A percentile compares a stretch with the other conserved stretches of the same genome.
These are phyloP conservation scores for Phyllosticta citrichinensis DNA, from an alignment of 2,329 filamentous ascomycete species.

Conservation along the genomic window DNA sequence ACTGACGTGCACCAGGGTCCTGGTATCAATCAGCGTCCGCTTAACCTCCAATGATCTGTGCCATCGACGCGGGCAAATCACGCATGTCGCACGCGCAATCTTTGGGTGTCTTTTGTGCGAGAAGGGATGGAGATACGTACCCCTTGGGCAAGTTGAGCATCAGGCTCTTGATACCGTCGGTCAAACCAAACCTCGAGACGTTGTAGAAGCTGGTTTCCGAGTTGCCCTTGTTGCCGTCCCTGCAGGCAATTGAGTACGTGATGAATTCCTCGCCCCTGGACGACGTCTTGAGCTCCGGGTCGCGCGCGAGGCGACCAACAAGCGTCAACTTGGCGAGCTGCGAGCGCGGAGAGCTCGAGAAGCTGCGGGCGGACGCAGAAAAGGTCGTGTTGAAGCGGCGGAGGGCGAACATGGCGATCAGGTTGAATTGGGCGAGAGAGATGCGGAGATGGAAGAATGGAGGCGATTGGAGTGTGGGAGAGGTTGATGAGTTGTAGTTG, in stretches of 20 bases:
- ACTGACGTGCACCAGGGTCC: constrained; percentile 72
- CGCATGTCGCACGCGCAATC: neutral
- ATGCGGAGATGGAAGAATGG: neutral
- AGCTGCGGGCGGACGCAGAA: constrained; percentile 47
- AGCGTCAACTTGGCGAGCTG: constrained; percentile 71
- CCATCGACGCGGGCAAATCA: neutral
- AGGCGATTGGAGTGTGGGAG: neutral
- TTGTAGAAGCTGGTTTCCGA: constrained; percentile 77
- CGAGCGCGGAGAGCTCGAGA: constrained; percentile 58
- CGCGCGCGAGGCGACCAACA: constrained; percentile 71
- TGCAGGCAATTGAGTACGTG: constrained; percentile 66
- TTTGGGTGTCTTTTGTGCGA: neutral
- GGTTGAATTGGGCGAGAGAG: neutral
- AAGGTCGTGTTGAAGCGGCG: constrained; percentile 29
- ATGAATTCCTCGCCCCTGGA: constrained; percentile 64
- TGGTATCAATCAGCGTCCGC: constrained; percentile 26
- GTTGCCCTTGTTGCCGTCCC: constrained; percentile 56
- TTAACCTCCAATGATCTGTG: neutral
- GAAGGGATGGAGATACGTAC: constrained; percentile 42
- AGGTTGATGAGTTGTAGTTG: neutral
- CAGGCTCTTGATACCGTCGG: constrained; percentile 60
- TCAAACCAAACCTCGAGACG: constrained; percentile 59
- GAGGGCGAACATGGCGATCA: constrained; percentile 1
- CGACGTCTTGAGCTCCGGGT: constrained; percentile 65
- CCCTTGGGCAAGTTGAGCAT: constrained; percentile 71